Conservation (phyloP, 2,329 filamentous ascomycete genomes). For the Alternaria conjuncta region DNA sequence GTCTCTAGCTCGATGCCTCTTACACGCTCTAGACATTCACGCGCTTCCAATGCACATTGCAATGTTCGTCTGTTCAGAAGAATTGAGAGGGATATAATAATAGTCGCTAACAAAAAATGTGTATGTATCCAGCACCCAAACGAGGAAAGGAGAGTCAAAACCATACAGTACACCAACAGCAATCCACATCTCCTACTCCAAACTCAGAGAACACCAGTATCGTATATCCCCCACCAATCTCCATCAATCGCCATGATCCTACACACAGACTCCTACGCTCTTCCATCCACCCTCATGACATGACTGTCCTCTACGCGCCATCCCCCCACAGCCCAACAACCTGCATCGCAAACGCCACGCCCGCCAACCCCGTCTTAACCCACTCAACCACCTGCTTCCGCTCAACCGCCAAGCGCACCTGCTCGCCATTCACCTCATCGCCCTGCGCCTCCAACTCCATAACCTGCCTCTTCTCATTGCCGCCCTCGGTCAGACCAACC, state of each 20-base stretch:
- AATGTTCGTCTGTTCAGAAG: not conserved
- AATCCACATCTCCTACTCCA: conserved; percentile 50
- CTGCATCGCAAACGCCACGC: conserved; percentile 55
- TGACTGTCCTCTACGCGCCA: conserved; percentile 34
- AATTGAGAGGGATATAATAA: conserved; percentile 5
- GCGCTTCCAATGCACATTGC: not conserved
- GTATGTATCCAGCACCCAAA: not conserved
- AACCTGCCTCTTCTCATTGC: conserved; percentile 29
- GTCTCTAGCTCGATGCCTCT: not conserved
- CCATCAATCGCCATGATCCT: not conserved
- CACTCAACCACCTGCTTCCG: conserved; percentile 51
- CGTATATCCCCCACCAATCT: conserved; percentile 31
- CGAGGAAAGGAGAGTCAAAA: not conserved
- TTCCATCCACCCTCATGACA: not conserved
- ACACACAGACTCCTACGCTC: too few relatives aligned
- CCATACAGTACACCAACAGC: conserved; percentile 20
- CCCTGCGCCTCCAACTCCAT: conserved; percentile 43
- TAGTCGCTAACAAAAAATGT: not conserved
- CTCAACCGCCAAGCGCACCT: conserved; percentile 55
- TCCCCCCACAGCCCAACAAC: conserved; percentile 60
- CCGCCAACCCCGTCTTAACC: conserved; percentile 51
- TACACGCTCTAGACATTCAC: not conserved
- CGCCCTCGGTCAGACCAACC: conserved; percentile 30
- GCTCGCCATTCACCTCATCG: conserved; percentile 57
- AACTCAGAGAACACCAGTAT: conserved; percentile 53